These are phyloP conservation scores for Cyberlindnera samutprakarnensis DNA, from an alignment of 805 yeast genomes.

Conservation along the genomic window DNA sequence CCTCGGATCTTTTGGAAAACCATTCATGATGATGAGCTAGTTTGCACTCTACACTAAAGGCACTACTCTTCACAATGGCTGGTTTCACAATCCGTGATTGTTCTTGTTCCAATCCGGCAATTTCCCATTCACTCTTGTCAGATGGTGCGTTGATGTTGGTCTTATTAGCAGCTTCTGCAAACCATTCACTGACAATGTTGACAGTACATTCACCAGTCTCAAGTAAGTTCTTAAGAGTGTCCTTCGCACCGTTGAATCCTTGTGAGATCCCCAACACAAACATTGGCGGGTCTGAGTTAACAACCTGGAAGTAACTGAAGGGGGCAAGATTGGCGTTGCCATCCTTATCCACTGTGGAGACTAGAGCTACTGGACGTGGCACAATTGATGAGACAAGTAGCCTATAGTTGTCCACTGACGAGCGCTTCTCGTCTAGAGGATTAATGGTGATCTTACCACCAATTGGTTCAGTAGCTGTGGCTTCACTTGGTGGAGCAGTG, in stretches of 20 bases:
- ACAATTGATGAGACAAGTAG: slow-evolving; percentile 43
- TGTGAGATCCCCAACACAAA: slow-evolving; percentile 44
- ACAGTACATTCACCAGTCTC: slow-evolving; percentile 48
- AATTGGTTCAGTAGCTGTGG: no score
- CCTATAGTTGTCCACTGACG: slow-evolving; percentile 33
- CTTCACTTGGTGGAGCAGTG: no score
- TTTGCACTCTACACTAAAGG: slow-evolving; percentile 51
- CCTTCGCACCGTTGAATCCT: slow-evolving; percentile 33
- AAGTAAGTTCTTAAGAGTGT: slow-evolving; percentile 40
- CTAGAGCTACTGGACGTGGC: slow-evolving; percentile 57
- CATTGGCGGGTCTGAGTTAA: slow-evolving; percentile 49
- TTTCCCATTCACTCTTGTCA: slow-evolving; percentile 47
- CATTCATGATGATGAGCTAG: slow-evolving; percentile 37
- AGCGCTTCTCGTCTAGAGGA: slow-evolving; percentile 26
- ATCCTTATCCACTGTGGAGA: slow-evolving; percentile 37
- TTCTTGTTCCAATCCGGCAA: slow-evolving; percentile 44
- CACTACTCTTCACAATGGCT: slow-evolving; percentile 53
- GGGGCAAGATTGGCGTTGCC: slow-evolving; percentile 50
- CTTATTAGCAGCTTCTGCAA: slow-evolving; percentile 54
- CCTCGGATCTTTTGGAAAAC: slow-evolving; percentile 31
- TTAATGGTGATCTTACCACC: slow-evolving; percentile 42
- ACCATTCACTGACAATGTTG: slow-evolving; percentile 56
- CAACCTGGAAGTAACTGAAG: slow-evolving; percentile 46
- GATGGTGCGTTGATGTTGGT: slow-evolving; percentile 39
- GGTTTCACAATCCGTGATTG: slow-evolving; percentile 40